Evolutionary conservation across 164 flowering plant species (phyloP), one percentile per base, ranked within the genome.

Genomic region (Magnolia changhungtana): DNA sequence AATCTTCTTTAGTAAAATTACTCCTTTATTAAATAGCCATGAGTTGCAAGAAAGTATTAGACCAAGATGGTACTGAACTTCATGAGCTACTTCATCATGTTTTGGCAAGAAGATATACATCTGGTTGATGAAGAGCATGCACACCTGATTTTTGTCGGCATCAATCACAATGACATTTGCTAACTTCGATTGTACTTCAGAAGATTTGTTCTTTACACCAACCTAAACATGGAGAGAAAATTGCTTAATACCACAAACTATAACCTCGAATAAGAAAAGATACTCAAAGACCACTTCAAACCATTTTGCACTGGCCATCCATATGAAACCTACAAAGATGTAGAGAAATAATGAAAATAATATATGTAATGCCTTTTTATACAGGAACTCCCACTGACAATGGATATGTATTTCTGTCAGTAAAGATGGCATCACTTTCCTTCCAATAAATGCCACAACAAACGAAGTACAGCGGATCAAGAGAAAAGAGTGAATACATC

Each of bases 131-230:
- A 70, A 51, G 65, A 18, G 68, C 52, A 76, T 49, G 55, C 81
- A 59, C 13, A 94, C 99, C 99, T 94, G 99, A 83, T 94, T 94
- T 82, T 88, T 94, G 82, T 91, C 88, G 63, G 85, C 91, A 87
- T 96, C 99, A 80, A 96, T 91, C 70, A 92, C 68, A 79, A 94
- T 83, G 64, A 76, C 92, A 87, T 89, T 92, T 63, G 92, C 75
- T 71, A 91, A 83, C 86, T 91, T 96, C 8, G 97, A 88, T 80
- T 92, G 95, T 24, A 94, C 91, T 86, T 94, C 98, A 51, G 86
- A 52, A 37, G 93, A 90, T 84, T 90, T 90, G 82, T 85, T 92
- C 88, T 92, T 93, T 24, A 96, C 89, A 75, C 99, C 99, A 78
- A 96, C 98, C 99, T 96, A 77, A 76, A 84, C 14, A 78, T 1